These are phyloP conservation scores for Isabelozyma rhagii DNA, from an alignment of 805 yeast genomes.

Conservation along the genomic window DNA sequence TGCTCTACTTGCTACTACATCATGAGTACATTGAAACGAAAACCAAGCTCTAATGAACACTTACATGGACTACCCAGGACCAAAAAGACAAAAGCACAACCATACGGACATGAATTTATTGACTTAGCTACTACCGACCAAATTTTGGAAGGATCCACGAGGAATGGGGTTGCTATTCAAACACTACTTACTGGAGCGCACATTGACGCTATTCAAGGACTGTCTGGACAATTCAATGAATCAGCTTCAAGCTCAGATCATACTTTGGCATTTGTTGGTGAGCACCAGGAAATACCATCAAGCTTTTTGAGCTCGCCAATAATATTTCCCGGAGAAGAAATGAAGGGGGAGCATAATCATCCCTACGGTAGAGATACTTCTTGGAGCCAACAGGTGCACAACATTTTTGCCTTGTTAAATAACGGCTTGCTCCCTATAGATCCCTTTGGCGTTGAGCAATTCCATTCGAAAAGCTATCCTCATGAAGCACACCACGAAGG, in stretches of 20 bases:
- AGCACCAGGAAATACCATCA: not conserved
- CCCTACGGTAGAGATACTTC: not conserved
- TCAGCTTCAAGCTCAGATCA: not conserved
- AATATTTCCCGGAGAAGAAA: not conserved
- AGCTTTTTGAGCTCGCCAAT: not conserved
- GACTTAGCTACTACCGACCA: not conserved
- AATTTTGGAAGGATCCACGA: not conserved
- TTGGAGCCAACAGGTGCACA: not conserved
- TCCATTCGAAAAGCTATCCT: not conserved
- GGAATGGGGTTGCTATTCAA: not conserved
- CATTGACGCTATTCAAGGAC: too few species aligned
- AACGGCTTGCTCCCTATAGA: not conserved
- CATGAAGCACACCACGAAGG: not conserved
- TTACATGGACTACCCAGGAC: too few species aligned
- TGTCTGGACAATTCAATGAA: too few species aligned
- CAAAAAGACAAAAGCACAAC: too few species aligned
- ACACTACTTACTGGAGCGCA: too few species aligned
- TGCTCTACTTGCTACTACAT: not conserved
- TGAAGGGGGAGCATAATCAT: not conserved
- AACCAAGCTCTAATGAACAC: not conserved
- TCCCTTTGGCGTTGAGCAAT: not conserved
- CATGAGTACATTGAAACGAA: not conserved
- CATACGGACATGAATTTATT: too few species aligned
- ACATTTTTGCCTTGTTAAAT: not conserved
- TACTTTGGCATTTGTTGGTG: not conserved